phyloP scores from a whole-genome alignment of 306 rosid species.

The Carpinus viminea region DNA sequence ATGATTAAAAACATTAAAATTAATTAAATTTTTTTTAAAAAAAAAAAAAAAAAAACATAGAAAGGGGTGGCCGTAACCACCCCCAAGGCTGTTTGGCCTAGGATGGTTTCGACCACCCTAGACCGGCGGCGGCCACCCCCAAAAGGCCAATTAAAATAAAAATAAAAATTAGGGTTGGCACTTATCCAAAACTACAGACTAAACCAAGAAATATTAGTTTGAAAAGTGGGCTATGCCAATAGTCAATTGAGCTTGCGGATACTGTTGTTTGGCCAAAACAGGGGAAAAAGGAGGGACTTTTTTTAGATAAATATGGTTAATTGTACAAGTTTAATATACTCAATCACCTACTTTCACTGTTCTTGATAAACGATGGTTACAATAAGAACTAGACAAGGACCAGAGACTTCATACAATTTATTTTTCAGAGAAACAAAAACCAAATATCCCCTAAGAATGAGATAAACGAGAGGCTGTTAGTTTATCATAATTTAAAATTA shows the following conservation, averaged over 20 bases:
- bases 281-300: background rate
- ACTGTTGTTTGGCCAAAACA: background rate
- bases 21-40: no score
- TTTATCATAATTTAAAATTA: background rate
- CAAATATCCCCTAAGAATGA: background rate
- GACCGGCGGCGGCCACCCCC: no score
- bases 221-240: background rate
- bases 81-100: no score
- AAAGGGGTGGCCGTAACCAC: no score
- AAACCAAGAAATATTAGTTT: background rate
- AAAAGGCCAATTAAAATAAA: no score
- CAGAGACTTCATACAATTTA: background rate
- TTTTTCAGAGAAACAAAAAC: background rate
- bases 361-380: background rate
- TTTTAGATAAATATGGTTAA: no score
- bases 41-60: no score
- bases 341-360: background rate
- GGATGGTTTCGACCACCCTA: no score
- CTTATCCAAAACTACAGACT: background rate
- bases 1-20: no score
- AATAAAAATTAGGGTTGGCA: no score
- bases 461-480: background rate
- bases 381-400: background rate
- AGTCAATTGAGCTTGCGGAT: background rate
- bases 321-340: no score